Evolutionary conservation across 2,329 filamentous ascomycete species (phyloP).

Genomic region (Ploettnerulaceae sp.): DNA sequence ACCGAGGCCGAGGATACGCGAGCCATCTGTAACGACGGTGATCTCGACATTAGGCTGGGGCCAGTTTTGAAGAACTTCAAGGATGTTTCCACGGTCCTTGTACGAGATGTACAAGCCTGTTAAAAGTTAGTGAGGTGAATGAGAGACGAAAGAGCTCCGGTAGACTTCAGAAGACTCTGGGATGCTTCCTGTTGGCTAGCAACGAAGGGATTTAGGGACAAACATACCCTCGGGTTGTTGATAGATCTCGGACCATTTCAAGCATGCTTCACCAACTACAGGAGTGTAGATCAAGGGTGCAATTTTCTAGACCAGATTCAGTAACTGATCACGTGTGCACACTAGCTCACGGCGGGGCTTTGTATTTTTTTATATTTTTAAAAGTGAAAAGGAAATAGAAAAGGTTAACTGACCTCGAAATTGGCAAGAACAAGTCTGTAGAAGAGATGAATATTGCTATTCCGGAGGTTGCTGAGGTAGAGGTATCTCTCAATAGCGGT

Average conservation of each 20-base stretch:
- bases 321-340: conserved; percentile 10
- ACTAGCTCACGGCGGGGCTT: background rate
- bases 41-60: conserved; percentile 63
- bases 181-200: background rate
- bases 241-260: conserved; percentile 71
- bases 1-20: conserved; percentile 70
- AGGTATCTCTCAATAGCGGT: conserved; percentile 32
- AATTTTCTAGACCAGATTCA: conserved; percentile 30
- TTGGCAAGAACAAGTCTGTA: conserved; percentile 30
- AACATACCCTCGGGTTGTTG: conserved; percentile 60
- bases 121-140: conserved; percentile 5
- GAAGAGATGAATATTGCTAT: conserved; percentile 31
- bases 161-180: background rate
- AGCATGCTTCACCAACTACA: conserved; percentile 65
- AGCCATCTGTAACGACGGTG: conserved; percentile 44
- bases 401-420: conserved; percentile 22
- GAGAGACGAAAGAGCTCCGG: background rate
- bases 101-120: conserved; percentile 61
- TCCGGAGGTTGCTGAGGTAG: conserved; percentile 30
- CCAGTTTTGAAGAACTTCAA: conserved; percentile 65
- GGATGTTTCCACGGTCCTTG: conserved; percentile 61
- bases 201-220: background rate
- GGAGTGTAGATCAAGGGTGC: conserved; percentile 57
- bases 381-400: background rate
- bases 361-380: background rate